Base-by-base conservation (phyloP, 345 rosid genomes). In the Reutealis trisperma region DNA sequence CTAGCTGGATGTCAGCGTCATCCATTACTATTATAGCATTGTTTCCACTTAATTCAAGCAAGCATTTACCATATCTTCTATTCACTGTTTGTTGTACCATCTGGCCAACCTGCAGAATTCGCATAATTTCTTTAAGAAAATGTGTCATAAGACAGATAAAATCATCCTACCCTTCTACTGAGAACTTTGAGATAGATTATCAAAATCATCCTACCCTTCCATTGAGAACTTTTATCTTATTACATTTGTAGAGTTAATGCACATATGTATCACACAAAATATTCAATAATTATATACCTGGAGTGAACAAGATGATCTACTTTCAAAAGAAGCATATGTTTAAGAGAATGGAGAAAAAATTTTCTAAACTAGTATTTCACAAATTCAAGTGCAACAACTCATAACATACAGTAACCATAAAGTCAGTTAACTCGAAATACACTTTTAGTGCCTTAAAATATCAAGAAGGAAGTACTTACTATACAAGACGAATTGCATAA, bases 31-130 rank as follows among this genome's bases (percentile, higher is more conserved):
- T 82, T 77, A 96, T 94, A 55, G 98, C 98, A 75, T 93, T 96
- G 91, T 96, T 96, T 77, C 99, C 97, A 81, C 97, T 94, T 81
- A 94, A 75, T 75, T 96, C 97, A 63, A 96, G 99, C 83, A 96
- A 83, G 71, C 97, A 93, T 85, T 88, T 94, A 37, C 99, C 99
- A 81, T 86, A 88, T 81, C 99, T 85, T 76, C 88, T 92, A 77
- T 75, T 89, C 78, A 96, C 99, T 49, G 87, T 89, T 80, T 87
- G 90, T 89, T 91, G 98, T 76, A 96, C 93, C 83, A 63, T 81
- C 75, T 79, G 83, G 37, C 99, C 99, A 71, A 92, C 99, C 99
- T 96, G 83, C 51, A 49, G 42, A 70, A 45, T 8, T 45, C 34
- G n/a, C 10, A 47, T 10, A 41, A 10, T 41, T 19, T 49, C 65